Percentiles rank a stretch among this genome's conserved stretches.
Evolutionary conservation across 768 basidiomycete genomes (phyloP).

Genomic region (Xanthoconium purpureum): DNA sequence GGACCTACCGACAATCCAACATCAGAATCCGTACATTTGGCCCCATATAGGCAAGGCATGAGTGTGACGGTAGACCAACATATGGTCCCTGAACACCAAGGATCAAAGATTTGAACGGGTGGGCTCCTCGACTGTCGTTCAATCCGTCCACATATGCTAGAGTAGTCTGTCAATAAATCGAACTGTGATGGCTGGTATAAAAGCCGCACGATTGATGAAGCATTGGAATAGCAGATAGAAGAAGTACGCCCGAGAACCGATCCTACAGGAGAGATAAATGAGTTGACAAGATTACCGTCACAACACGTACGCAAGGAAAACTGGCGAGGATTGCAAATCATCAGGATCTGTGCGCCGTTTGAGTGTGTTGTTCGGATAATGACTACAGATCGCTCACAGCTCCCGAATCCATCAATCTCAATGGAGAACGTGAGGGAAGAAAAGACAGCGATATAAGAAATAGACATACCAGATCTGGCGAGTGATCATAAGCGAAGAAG

Average conservation of each 20-base stretch:
- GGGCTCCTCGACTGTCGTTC: slow-evolving; percentile 55
- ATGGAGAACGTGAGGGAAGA: not conserved
- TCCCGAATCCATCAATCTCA: slow-evolving; percentile 81
- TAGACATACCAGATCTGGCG: slow-evolving; percentile 45
- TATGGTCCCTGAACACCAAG: slow-evolving; percentile 76
- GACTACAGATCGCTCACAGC: slow-evolving; percentile 49
- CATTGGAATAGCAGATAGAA: slow-evolving; percentile 94
- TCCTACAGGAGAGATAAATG: slow-evolving; percentile 39
- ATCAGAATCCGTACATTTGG: slow-evolving; percentile 73
- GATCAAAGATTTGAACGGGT: slow-evolving; percentile 68
- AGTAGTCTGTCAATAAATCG: not conserved
- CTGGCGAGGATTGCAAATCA: slow-evolving; percentile 65
- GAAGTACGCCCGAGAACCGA: slow-evolving; percentile 85
- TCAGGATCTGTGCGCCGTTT: slow-evolving; percentile 62
- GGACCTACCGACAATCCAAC: slow-evolving; percentile 73
- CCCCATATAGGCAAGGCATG: slow-evolving; percentile 75
- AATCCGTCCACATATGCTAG: slow-evolving; percentile 59
- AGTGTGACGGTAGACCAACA: slow-evolving; percentile 78
- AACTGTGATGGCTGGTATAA: not conserved
- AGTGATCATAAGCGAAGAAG: slow-evolving; percentile 11
- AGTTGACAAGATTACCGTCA: not conserved
- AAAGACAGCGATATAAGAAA: not conserved
- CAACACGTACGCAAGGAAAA: slow-evolving; percentile 63
- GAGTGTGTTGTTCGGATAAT: not conserved
- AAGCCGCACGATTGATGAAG: slow-evolving; percentile 68